Evolutionary conservation across 2,329 filamentous ascomycete genomes (phyloP), one percentile per base, ranked within the genome.

Genomic region (Aspergillus uvarum): DNA sequence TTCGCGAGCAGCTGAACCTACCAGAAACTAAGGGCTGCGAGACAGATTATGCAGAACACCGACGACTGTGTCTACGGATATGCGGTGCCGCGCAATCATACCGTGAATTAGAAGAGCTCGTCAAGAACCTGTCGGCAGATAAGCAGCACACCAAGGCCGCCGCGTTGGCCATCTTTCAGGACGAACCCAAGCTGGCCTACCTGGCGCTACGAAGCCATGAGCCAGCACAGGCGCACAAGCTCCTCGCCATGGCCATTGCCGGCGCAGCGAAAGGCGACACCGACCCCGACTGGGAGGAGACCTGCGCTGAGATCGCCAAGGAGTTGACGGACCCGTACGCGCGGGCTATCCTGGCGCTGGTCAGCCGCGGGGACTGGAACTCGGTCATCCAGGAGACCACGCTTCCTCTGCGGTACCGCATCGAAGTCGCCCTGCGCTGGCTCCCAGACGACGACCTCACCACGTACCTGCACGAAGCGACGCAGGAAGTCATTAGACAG

Each of bases 71-170:
- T 63, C 79, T 89, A 10, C 81, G 82, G 59, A 77, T 86, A 19
- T 87, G 85, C 59, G 85, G 84, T 11, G 83, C 85, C 72, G 79
- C 82, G 14, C 82, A 85, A 63, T 80, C 83, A 2, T 74, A 79
- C 38, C 75, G 81, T 24, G 73, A 82, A 71, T 62, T 83, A 74
- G 65, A 83, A 76, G 67, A 78, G 67, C 61, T 77, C 66, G 73
- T 87, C 69, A 74, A 82, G 59, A 73, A 78, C 3, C 75, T 88
- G 11, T 80, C 86, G 11, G 73, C 80, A 5, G 74, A 82, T 51
- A 81, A 81, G 16, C 77, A 86, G 49, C 80, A 85, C 63, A 87
- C 87, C 53, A 87, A 87, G 74, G 86, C 86, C 16, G 85, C 87
- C 54, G 85, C 85, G 1, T 73, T 87, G 47, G 85, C 86, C 3